phyloP scores from a whole-genome alignment of 306 rosid genomes.

The Crotalaria pallida region DNA sequence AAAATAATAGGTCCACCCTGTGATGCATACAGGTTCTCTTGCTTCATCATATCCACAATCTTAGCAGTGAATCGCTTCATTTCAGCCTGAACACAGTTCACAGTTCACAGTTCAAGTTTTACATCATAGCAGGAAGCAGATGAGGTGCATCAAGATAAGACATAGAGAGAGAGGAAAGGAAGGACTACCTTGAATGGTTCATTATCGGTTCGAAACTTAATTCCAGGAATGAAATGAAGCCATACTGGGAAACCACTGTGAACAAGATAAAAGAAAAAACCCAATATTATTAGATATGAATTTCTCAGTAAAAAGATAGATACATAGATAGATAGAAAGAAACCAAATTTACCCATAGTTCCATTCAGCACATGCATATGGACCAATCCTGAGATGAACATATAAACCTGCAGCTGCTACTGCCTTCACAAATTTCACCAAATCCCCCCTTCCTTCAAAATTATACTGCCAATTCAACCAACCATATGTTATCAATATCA shows the following conservation, averaged over 20 bases:
- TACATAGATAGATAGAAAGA: neutral
- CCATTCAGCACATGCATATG: conserved; percentile 97
- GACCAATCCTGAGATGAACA: conserved; percentile 90
- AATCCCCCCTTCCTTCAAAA: conserved; percentile 73
- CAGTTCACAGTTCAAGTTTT: neutral
- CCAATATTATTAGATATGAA: no score
- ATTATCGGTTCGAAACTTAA: conserved; percentile 75
- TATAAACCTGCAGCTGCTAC: conserved; percentile 81
- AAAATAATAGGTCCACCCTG: conserved; percentile 95
- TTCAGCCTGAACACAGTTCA: conserved; percentile 54
- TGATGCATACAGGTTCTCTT: conserved; percentile 76
- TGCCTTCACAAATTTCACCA: conserved; percentile 69
- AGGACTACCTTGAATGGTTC: conserved; percentile 64
- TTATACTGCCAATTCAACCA: conserved; percentile 46
- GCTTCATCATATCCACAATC: conserved; percentile 78
- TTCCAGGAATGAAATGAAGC: conserved; percentile 81
- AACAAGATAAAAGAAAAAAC: neutral
- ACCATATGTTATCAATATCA: conserved; percentile 14
- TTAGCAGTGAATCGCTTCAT: conserved; percentile 79
- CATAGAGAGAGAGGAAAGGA: neutral
- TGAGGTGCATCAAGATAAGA: neutral
- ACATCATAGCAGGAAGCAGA: neutral
- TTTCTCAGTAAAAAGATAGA: neutral
- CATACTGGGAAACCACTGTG: conserved; percentile 90
- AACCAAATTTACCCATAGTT: conserved; percentile 65